Evolutionary conservation across 1,284 basidiomycete genomes (phyloP).

Genomic region (Anthracocystis setariae): DNA sequence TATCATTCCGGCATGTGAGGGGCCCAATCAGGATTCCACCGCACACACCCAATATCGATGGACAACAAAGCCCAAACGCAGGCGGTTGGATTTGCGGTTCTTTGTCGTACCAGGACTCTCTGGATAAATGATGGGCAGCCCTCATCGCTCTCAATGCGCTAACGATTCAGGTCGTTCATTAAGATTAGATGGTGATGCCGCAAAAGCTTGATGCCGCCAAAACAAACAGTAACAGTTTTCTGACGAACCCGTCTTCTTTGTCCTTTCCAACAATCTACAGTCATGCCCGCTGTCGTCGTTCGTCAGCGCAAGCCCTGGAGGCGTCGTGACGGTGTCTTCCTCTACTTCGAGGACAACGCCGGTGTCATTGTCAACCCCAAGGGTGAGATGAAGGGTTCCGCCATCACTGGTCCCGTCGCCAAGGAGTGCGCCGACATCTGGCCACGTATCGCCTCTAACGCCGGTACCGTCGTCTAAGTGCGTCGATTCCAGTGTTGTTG

Average conservation of each 20-base stretch:
- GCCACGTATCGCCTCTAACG: constrained; percentile 97
- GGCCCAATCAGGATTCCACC: too few relatives aligned
- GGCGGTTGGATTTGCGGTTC: too few relatives aligned
- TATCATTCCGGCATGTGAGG: too few relatives aligned
- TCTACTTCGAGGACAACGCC: constrained; percentile 88
- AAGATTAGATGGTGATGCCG: constrained; percentile 5
- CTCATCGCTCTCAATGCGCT: too few relatives aligned
- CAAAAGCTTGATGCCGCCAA: not conserved
- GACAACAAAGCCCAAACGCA: not conserved
- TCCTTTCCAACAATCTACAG: constrained; percentile 69
- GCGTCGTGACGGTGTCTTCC: constrained; percentile 96
- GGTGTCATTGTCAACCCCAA: constrained; percentile 80
- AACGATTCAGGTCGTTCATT: too few relatives aligned
- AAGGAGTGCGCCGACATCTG: constrained; percentile 99
- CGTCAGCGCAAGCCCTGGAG: constrained; percentile 99
- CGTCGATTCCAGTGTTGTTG: not conserved
- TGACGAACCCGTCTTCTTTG: constrained; percentile 21
- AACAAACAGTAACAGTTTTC: not conserved
- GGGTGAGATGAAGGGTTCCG: constrained; percentile 97
- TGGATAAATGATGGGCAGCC: too few relatives aligned
- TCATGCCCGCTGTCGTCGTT: constrained; percentile 96
- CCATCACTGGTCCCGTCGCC: constrained; percentile 96
- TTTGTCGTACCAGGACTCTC: too few relatives aligned
- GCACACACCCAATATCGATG: not conserved
- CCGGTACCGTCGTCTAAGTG: constrained; percentile 89